Base-by-base conservation (phyloP, 2,329 filamentous ascomycete genomes). In the Apiospora sp. region DNA sequence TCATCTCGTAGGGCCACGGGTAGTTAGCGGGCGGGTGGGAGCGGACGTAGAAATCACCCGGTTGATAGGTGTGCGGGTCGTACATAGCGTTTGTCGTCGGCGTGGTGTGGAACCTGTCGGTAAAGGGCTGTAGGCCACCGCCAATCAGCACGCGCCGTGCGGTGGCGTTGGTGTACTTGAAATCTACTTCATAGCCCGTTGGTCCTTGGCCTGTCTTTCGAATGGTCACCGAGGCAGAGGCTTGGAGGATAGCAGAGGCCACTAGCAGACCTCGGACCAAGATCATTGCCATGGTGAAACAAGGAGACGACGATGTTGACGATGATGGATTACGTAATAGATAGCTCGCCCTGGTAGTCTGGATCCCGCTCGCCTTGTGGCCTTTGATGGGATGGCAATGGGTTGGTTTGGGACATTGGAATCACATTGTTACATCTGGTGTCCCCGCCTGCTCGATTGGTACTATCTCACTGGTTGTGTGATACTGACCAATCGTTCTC, bases 1-100 rank as follows among this genome's bases (percentile, higher is more conserved):
- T 74, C 78, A 80, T 79, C 70, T 78, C 77, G 69, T 79, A 80
- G n/a, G 78, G 78, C 77, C 78, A 80, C 30, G 72, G 6, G 49
- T 76, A 75, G n/a, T 51, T n/a, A n/a, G n/a, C 71, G 1, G 72
- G 71, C 12, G 68, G 76, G 43, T 68, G 75, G 73, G 68, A 74
- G 16, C 22, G 22, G 69, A 79, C 75, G 54, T 76, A 77, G 69
- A 80, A 79, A 72, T 80, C 78, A 8, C 78, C 78, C 3, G 78
- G 76, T 27, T 76, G 73, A 70, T 79, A 80, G 61, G 79, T 75
- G 22, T 71, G 75, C 16, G 78, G 78, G 68, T 78, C 75, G 49
- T 78, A 79, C 71, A 75, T 75, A 6, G 74, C 77, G 22, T 71
- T 75, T 2, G 54, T 69, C 0, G 74, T 73, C 3, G 76, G 67